Conservation (phyloP, 2,329 filamentous ascomycete species). For the Chaetomium sp. region DNA sequence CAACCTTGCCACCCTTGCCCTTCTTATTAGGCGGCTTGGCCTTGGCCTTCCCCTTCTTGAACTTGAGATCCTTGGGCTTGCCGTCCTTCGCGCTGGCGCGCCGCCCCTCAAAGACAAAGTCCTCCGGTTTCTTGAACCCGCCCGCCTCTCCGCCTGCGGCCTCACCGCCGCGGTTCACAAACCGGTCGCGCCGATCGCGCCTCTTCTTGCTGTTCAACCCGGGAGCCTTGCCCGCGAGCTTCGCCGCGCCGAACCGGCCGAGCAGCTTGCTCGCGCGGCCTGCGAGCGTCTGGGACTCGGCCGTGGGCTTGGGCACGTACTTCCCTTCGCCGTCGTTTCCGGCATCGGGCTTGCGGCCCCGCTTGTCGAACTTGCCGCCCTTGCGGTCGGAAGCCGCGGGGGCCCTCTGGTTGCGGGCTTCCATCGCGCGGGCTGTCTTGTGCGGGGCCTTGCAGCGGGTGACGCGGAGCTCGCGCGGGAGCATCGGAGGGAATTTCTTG, state of each 20-base stretch:
- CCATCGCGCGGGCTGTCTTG: slow-evolving; percentile 59
- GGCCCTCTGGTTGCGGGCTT: slow-evolving; percentile 49
- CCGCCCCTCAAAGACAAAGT: slow-evolving; percentile 79
- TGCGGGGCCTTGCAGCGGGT: slow-evolving; percentile 77
- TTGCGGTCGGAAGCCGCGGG: slow-evolving; percentile 32
- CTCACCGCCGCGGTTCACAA: slow-evolving; percentile 26
- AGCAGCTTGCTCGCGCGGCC: slow-evolving; percentile 76
- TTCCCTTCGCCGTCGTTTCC: slow-evolving; percentile 42
- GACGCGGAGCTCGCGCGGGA: slow-evolving; percentile 86
- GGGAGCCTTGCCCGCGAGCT: slow-evolving; percentile 40
- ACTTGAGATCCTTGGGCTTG: slow-evolving; percentile 62
- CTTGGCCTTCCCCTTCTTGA: slow-evolving; percentile 50
- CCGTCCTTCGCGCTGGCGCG: slow-evolving; percentile 69
- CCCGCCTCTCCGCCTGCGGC: slow-evolving; percentile 19
- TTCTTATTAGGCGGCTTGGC: slow-evolving; percentile 36
- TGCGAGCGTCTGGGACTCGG: slow-evolving; percentile 68
- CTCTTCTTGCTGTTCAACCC: slow-evolving; percentile 38
- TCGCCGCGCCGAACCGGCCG: slow-evolving; percentile 65
- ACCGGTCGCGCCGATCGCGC: slow-evolving; percentile 33
- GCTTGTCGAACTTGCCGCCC: slow-evolving; percentile 43
- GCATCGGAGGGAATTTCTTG: slow-evolving; percentile 91
- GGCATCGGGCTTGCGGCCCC: slow-evolving; percentile 35
- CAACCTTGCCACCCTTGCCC: slow-evolving; percentile 11
- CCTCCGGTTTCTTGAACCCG: slow-evolving; percentile 64
- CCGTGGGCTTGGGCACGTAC: slow-evolving; percentile 71